Evolutionary conservation across 225 moss, liverwort and hornwort species (phyloP).

Genomic region (Takakia lepidozioides): DNA sequence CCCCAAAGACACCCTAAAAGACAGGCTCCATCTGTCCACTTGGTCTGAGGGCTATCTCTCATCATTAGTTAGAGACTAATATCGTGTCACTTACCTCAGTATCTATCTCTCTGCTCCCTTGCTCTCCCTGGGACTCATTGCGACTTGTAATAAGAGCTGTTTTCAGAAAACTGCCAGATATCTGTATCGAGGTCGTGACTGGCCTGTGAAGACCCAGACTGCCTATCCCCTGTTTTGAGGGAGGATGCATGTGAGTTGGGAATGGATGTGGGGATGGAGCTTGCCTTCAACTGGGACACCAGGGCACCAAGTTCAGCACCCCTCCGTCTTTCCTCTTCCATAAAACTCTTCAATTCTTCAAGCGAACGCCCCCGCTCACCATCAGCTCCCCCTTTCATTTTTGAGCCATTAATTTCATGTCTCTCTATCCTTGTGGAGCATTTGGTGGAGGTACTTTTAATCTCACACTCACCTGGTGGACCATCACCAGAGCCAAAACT

Average conservation of each 20-base stretch:
- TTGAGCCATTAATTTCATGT: conserved; percentile 27
- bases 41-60: too few relatives aligned
- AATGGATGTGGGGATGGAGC: conserved; percentile 18
- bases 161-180: conserved; percentile 11
- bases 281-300: conserved; percentile 79
- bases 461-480: conserved; percentile 15
- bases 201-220: conserved; percentile 20
- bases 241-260: conserved; percentile 31
- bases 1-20: too few relatives aligned
- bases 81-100: too few relatives aligned
- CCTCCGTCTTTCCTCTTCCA: conserved; percentile 67
- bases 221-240: background rate
- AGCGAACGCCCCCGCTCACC: conserved; percentile 39
- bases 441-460: conserved; percentile 15
- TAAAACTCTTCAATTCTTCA: conserved; percentile 65
- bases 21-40: too few relatives aligned
- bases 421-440: conserved; percentile 17
- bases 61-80: too few relatives aligned
- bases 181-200: conserved; percentile 19
- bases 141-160: too few relatives aligned
- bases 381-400: conserved; percentile 37
- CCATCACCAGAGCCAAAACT: conserved; percentile 31
- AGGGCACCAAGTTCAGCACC: conserved; percentile 70
- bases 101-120: too few relatives aligned
- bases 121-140: too few relatives aligned